Conservation (phyloP, 2,329 filamentous ascomycete genomes). For the Sporothrix mexicana region DNA sequence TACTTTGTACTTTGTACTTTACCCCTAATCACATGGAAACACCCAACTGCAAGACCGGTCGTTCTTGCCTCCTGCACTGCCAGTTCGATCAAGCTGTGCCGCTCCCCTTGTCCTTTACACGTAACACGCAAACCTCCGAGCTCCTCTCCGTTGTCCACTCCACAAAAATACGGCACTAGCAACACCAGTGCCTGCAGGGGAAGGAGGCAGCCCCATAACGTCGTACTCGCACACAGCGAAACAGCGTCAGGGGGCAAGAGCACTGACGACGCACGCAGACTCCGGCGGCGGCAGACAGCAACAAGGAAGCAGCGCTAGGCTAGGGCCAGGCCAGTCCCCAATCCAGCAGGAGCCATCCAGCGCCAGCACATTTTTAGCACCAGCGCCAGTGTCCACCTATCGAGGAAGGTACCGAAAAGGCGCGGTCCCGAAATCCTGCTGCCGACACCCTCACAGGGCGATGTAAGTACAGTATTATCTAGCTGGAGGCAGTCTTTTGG, state of each 20-base stretch:
- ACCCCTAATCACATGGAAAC: conserved; percentile 8
- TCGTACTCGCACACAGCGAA: background rate
- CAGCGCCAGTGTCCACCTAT: background rate
- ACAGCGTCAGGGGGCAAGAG: background rate
- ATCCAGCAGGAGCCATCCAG: background rate
- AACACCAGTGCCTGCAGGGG: conserved; percentile 3
- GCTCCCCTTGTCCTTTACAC: conserved; percentile 11
- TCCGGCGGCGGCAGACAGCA: background rate
- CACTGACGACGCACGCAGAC: conserved; percentile 12
- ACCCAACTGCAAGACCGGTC: background rate
- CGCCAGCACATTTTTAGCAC: background rate
- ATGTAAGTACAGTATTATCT: background rate
- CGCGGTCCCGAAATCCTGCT: conserved; percentile 11
- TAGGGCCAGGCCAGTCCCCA: background rate
- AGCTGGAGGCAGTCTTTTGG: background rate
- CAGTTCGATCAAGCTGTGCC: conserved; percentile 15
- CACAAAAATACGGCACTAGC: conserved; percentile 24
- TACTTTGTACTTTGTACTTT: background rate
- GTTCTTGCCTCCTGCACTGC: conserved; percentile 8
- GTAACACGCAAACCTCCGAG: conserved; percentile 14
- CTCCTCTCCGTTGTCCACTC: background rate
- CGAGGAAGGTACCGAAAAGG: conserved; percentile 18
- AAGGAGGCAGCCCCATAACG: conserved; percentile 17
- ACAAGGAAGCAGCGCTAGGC: conserved; percentile 11
- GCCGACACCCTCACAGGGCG: conserved; percentile 1